Evolutionary conservation across 106 monocot species (phyloP), one percentile per base, ranked within the genome.

Genomic region (Dendrobium chrysotoxum): DNA sequence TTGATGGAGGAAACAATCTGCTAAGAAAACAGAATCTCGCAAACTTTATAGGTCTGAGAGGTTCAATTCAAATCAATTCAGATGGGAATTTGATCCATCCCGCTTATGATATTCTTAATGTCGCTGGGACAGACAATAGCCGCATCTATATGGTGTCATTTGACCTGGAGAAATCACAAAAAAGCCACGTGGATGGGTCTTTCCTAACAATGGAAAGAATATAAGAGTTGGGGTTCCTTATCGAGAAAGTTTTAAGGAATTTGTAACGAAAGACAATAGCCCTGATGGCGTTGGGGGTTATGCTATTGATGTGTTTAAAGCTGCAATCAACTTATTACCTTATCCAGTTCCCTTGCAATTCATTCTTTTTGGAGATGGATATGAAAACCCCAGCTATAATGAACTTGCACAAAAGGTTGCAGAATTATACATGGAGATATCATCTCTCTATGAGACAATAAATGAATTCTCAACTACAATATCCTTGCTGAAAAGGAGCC

Each of bases 391-490:
- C 10, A 87, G 18, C 53, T 92, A 89, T 57, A 66, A 80, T 73
- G 84, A 86, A 38, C 83, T 94, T 20, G 85, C 89, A 13, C 67
- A 77, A 9, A 88, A 83, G 89, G 88, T 94, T 67, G 88, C 84
- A n/a, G 39, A 86, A 67, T 78, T 87, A 10, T 93, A 92, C 67
- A 80, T 87, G 17, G 96, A 93, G 76, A 85, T 92, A 23, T 80
- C 96, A 4, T 77, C 87, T 81, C 42, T 93, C 75, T 96, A 96
- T 80, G 96, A 96, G 86, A 81, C 86, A 10, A 83, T 92, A 87
- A 96, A 87, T 85, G 96, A 96, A 45, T 96, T 93, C 83, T 86
- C 90, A 35, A 88, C 83, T 57, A 93, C 93, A 17, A 91, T 96
- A 75, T 84, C 87, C 0, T 78, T 96, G 53, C 72, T 93, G 81